Percentiles rank a stretch among this genome's conserved stretches.
These are phyloP conservation scores for Tolypocladium capitatum DNA, from an alignment of 2,329 filamentous ascomycete genomes.

Conservation along the genomic window DNA sequence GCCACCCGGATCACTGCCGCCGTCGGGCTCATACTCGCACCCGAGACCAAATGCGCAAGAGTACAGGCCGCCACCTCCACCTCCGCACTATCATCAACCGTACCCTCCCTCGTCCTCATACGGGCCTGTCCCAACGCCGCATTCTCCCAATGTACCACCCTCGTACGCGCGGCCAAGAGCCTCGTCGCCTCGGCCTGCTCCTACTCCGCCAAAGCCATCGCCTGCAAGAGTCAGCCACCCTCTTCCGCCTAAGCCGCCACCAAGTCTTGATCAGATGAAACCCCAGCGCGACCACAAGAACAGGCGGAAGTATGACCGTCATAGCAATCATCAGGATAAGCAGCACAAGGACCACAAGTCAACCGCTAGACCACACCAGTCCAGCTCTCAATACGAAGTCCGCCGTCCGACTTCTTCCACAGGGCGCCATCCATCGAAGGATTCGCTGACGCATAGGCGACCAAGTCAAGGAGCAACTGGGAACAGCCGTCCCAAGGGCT, in stretches of 20 bases:
- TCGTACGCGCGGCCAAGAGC: conserved; percentile 1
- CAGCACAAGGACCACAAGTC: conserved; percentile 13
- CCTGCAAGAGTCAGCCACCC: conserved; percentile 8
- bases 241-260: conserved; percentile 19
- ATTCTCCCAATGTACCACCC: neutral
- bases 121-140: neutral
- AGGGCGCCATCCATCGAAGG: neutral
- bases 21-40: neutral
- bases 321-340: conserved; percentile 15
- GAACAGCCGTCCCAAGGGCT: neutral
- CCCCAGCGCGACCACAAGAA: conserved; percentile 15
- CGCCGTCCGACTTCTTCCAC: neutral
- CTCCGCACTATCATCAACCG: neutral
- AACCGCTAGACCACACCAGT: neutral
- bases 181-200: neutral
- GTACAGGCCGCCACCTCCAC: neutral
- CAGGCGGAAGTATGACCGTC: conserved; percentile 18
- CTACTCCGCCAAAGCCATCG: conserved; percentile 4
- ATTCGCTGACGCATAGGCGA: neutral
- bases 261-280: conserved; percentile 14
- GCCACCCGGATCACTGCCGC: conserved; percentile 6
- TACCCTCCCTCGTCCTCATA: neutral
- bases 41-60: neutral
- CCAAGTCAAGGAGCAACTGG: neutral
- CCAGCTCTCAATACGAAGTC: neutral